Conservation (phyloP, 495 filamentous ascomycete genomes). For the Lepidopterella palustris region DNA sequence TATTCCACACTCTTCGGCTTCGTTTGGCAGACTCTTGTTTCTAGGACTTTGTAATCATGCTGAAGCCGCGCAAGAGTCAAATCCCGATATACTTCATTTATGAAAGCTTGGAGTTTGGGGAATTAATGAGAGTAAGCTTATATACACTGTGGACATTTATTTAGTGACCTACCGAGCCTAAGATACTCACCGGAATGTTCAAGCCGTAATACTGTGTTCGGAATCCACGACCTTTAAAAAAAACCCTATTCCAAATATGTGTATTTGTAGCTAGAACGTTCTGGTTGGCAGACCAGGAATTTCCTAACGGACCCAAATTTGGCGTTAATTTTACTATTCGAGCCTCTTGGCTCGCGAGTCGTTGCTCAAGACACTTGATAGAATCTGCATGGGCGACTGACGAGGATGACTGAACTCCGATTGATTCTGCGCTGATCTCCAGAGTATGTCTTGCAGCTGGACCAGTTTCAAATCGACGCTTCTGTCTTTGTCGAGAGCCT, state of each 20-base stretch:
- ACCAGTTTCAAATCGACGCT: no score
- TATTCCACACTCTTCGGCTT: no score
- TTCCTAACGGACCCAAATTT: no score
- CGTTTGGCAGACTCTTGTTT: conserved; percentile 1
- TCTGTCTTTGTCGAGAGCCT: no score
- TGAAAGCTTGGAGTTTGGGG: conserved; percentile 13
- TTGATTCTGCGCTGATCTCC: neutral
- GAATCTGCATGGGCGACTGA: neutral
- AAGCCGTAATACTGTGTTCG: conserved; percentile 15
- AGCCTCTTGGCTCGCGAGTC: no score
- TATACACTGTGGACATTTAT: neutral
- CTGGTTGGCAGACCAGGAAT: no score
- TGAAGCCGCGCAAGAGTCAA: conserved; percentile 9
- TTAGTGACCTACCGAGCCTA: neutral
- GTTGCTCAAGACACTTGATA: no score
- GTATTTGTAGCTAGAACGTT: no score
- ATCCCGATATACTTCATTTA: conserved; percentile 13
- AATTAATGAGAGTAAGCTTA: conserved; percentile 12
- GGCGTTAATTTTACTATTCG: no score
- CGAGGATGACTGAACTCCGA: neutral
- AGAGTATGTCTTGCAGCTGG: no score
- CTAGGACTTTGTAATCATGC: conserved; percentile 9
- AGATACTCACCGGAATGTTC: conserved; percentile 11
- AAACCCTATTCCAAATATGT: no score
- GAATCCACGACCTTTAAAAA: conserved; percentile 20